Evolutionary conservation across 2,329 filamentous ascomycete genomes (phyloP).

Genomic region (Penicillium olsonii): DNA sequence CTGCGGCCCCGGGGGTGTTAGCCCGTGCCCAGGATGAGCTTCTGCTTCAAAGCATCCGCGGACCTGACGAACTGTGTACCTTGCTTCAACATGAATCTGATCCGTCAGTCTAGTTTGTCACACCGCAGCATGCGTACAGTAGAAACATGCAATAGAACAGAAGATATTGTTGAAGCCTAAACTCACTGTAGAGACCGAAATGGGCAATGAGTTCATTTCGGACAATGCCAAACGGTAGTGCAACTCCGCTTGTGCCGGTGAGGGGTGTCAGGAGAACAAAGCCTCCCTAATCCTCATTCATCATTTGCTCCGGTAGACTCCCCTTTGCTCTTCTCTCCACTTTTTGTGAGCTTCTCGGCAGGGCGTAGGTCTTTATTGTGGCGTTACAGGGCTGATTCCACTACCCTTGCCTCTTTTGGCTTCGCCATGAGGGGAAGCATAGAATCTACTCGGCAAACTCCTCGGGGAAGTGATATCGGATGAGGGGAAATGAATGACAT

Average conservation of each 20-base stretch:
- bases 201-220: background rate
- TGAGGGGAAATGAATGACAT: background rate
- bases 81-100: too few species aligned
- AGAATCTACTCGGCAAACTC: background rate
- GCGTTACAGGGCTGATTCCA: background rate
- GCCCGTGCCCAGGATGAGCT: too few species aligned
- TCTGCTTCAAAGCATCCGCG: too few species aligned
- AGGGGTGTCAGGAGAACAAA: background rate
- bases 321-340: background rate
- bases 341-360: background rate
- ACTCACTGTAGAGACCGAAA: too few species aligned
- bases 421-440: conserved; percentile 4
- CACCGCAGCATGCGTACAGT: too few species aligned
- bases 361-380: background rate
- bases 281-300: background rate
- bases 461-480: background rate
- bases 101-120: too few species aligned
- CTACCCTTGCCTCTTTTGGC: background rate
- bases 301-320: background rate
- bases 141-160: too few species aligned
- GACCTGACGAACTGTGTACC: too few species aligned
- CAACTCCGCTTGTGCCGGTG: background rate
- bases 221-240: background rate
- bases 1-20: too few species aligned
- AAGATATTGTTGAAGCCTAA: too few species aligned